Evolutionary conservation across 805 yeast species (phyloP), one percentile per base, ranked within the genome.

Genomic region (Priceomyces melissophilus): DNA sequence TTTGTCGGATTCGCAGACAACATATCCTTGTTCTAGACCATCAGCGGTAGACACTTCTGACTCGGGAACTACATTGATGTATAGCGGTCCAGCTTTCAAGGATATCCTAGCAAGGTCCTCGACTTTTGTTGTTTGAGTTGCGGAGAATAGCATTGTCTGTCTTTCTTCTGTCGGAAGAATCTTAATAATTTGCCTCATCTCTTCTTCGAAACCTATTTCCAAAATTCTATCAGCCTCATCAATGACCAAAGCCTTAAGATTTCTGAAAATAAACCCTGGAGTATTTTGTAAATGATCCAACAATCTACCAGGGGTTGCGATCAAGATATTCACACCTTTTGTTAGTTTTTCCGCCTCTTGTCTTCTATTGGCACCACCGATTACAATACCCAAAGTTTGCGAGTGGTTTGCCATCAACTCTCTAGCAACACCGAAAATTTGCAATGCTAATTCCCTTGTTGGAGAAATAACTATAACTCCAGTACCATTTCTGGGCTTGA

Each of bases 211-310:
- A 47, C 99, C 99, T 57, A 90, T 89, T 64, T 95, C 99, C 59
- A 93, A 73, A 53, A 93, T 93, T 68, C 99, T 81, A 64, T 93
- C 99, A 32, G 99, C 99, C 68, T 93, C 99, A 65, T 93, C 99
- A 52, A 93, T 90, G 41, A 95, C 81, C 47, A 93, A 73, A 3
- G 98, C 95, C 67, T 90, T 90, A 63, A 93, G 75, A 68, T 93
- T 93, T 73, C 88, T 89, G 77, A 87, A 93, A 2, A 89, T 85
- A 61, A 91, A 91, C 2, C 97, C 97, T 52, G 77, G 78, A 3
- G 99, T 91, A 64, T 93, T 93, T 65, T 93, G 98, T 57, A 93
- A 75, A 71, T 93, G 99, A 74, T 93, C 99, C 51, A 93, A 75
- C 46, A 93, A 70, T 67, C 99, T 82, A 40, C 99, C 99, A 10